Base-by-base conservation (phyloP, 2,329 filamentous ascomycete genomes). In the Aspergillus tubingensis region DNA sequence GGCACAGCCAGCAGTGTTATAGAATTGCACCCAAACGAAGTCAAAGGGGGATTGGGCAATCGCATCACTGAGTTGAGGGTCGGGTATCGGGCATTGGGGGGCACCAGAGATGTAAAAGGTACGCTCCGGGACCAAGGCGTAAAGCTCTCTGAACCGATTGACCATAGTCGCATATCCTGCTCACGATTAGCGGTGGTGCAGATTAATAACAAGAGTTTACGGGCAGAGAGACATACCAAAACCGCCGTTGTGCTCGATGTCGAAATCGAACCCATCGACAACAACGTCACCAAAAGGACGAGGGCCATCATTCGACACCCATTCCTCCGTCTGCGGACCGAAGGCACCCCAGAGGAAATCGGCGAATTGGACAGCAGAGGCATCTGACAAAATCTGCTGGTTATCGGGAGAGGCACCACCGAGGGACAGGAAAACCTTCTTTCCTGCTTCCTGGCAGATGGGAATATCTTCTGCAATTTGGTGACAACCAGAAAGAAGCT, bases 1-100 rank as follows among this genome's bases (percentile, higher is more conserved):
- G 59, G 82, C 83, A 74, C 84, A 86, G 3, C 65, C 52, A 10
- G 70, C 64, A 1, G 80, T 85, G 74, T 85, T 85, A 74, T 85
- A 86, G 71, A 83, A 85, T 62, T 85, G 83, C 38, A 83, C 75
- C 72, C 81, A 85, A 63, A 85, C 66, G 65, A 82, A 84, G 68
- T 85, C 83, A 65, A 85, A 83, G 8, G 63, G 62, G 8, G 81
- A 73, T 36, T 74, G 74, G 15, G 60, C 49, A 57, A 85, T 82
- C 7, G 81, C 79, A 39, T 75, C 55, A n/a, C 71, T 69, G 23
- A 85, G 75, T 55, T 81, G 78, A 21, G 66, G 65, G 65, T 85
- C 83, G 2, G 82, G 81, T 21, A 80, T 68, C 8, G 73, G 51
- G 64, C 83, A 85, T 65, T 85, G 82, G n/a, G 83, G 83, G 2